phyloP scores from a whole-genome alignment of 2,329 filamentous ascomycete species.

The Neocucurbitaria cava region DNA sequence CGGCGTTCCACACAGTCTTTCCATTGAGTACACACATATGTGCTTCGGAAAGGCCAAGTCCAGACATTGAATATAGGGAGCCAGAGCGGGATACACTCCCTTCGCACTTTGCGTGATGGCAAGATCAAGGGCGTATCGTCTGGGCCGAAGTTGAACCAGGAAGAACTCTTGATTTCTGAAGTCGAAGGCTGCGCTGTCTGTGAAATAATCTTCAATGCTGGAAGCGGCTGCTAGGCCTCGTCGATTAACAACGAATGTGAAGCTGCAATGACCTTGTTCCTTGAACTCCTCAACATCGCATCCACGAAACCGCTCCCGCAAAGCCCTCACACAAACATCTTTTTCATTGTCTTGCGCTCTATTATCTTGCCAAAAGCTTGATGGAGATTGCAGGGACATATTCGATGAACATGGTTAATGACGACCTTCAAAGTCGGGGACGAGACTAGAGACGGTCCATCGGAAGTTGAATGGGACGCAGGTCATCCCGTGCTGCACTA shows the following conservation, averaged over 20 bases:
- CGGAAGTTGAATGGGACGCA: background rate
- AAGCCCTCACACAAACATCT: slow-evolving; percentile 12
- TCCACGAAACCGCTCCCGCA: slow-evolving; percentile 9
- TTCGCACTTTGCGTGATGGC: slow-evolving; percentile 25
- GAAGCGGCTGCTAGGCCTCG: background rate
- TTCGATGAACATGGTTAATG: background rate
- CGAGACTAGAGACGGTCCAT: background rate
- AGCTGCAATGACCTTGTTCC: slow-evolving; percentile 34
- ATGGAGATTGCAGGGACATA: background rate
- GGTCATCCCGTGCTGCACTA: slow-evolving; percentile 10
- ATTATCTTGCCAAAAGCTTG: slow-evolving; percentile 23
- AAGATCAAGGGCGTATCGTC: slow-evolving; percentile 31
- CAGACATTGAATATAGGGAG: slow-evolving; percentile 24
- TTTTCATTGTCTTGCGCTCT: slow-evolving; percentile 14
- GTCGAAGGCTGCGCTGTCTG: background rate
- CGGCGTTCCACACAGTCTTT: slow-evolving; percentile 31
- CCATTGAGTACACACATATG: slow-evolving; percentile 36
- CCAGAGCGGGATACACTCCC: slow-evolving; percentile 26
- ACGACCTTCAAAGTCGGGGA: background rate
- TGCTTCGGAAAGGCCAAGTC: slow-evolving; percentile 10
- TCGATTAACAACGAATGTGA: slow-evolving; percentile 18
- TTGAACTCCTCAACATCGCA: slow-evolving; percentile 16
- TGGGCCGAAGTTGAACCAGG: slow-evolving; percentile 40
- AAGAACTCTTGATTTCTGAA: background rate
- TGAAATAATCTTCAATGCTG: background rate